Base-by-base conservation (phyloP, 306 rosid genomes). In the Trifolium dubium region DNA sequence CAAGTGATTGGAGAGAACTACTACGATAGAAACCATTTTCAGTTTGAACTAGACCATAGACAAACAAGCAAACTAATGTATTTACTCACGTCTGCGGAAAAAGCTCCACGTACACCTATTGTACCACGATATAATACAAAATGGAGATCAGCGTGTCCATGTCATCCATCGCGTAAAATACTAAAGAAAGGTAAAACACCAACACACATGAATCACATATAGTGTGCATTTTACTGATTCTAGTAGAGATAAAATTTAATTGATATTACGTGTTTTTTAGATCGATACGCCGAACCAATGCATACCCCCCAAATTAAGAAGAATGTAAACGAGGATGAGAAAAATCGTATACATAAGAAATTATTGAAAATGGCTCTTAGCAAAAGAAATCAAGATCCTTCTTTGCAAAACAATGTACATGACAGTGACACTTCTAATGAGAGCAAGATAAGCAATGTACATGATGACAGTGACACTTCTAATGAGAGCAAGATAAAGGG, bases 11-110 rank as follows among this genome's bases (percentile, higher is more conserved):
- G 17, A 0, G 86, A 85, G 78, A 94, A 94, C 79, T 94, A 88
- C 67, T 91, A 81, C 74, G 28, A 1, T 8, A 23, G 13, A 7
- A 66, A 34, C 67, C 87, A 82, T 69, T 94, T 94, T 84, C 83
- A 95, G 89, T 94, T 94, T 79, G 97, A 92, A 77, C 88, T 94
- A 28, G 97, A 94, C 72, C 89, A 86, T 23, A 84, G 77, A 63
- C 97, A 94, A 79, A 37, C 95, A 72, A 85, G 13, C 62, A 87
- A 82, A 76, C 69, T 94, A 67, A 71, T 79, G 30, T 81, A 82
- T 61, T 55, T 83, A 5, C 74, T 94, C 41, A 70, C 78, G 1
- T 85, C 95, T 82, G 41, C 69, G 10, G 79, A 83, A 28, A 63
- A 87, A 15, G 68, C 87, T 50, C 81, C 88, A 0, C 67, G 83